Evolutionary conservation across 768 basidiomycete species (phyloP).

Genomic region (Boletus fagicola): DNA sequence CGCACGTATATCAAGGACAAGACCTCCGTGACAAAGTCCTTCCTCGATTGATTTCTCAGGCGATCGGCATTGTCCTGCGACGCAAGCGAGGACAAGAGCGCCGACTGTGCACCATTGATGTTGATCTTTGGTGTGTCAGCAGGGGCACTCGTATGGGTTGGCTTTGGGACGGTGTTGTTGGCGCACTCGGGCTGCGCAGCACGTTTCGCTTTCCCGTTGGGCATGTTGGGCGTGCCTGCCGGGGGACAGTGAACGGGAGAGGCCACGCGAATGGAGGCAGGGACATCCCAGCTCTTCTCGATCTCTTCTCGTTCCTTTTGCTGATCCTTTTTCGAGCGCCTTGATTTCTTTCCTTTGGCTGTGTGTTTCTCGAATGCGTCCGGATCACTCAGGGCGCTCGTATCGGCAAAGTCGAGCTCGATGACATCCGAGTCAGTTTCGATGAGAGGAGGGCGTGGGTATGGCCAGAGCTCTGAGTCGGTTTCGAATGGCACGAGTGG

Average conservation of each 20-base stretch:
- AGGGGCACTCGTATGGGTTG: not conserved
- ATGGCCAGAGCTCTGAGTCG: slow-evolving; percentile 72
- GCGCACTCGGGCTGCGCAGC: slow-evolving; percentile 5
- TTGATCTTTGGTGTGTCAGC: slow-evolving; percentile 17
- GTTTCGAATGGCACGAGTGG: slow-evolving; percentile 60
- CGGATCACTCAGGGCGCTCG: slow-evolving; percentile 67
- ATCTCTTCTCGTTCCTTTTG: slow-evolving; percentile 46
- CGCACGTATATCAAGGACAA: slow-evolving; percentile 61
- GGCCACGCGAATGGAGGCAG: slow-evolving; percentile 26
- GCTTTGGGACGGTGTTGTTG: slow-evolving; percentile 6
- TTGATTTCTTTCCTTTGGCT: slow-evolving; percentile 27
- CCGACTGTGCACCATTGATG: slow-evolving; percentile 18
- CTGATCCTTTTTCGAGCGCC: slow-evolving; percentile 34
- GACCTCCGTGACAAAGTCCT: slow-evolving; percentile 59
- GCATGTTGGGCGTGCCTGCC: slow-evolving; percentile 19
- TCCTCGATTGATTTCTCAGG: slow-evolving; percentile 40
- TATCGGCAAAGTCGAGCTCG: slow-evolving; percentile 75
- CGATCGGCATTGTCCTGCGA: slow-evolving; percentile 16
- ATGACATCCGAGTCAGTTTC: slow-evolving; percentile 56
- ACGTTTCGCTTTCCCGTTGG: slow-evolving; percentile 29
- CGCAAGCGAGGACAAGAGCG: slow-evolving; percentile 27
- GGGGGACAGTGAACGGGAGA: slow-evolving; percentile 14
- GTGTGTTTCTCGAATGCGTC: slow-evolving; percentile 46
- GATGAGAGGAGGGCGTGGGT: slow-evolving; percentile 48
- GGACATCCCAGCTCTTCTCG: slow-evolving; percentile 63